Evolutionary conservation across 2,329 filamentous ascomycete genomes (phyloP).

Genomic region (Lanzia echinophila): DNA sequence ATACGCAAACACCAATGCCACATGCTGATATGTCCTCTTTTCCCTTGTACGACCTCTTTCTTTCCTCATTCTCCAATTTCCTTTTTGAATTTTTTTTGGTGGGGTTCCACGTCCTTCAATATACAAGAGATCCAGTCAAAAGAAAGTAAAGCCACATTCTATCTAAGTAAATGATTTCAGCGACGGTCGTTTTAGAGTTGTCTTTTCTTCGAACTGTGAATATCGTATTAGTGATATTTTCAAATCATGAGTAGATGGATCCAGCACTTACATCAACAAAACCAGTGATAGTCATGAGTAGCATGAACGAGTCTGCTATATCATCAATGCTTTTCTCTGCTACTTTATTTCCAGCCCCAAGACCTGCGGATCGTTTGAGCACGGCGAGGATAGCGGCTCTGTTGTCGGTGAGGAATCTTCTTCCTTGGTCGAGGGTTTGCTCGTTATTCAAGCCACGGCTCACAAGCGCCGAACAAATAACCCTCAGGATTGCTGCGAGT

Average conservation of each 20-base stretch:
- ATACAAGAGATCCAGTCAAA: slow-evolving; percentile 7
- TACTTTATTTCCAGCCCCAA: slow-evolving; percentile 47
- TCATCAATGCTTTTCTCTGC: slow-evolving; percentile 61
- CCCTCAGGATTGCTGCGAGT: slow-evolving; percentile 70
- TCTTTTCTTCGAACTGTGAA: slow-evolving; percentile 36
- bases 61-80: neutral
- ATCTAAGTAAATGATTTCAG: slow-evolving; percentile 23
- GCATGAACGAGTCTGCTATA: slow-evolving; percentile 76
- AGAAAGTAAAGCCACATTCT: neutral
- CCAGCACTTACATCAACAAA: slow-evolving; percentile 70
- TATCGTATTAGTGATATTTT: slow-evolving; percentile 4
- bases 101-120: neutral
- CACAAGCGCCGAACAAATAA: slow-evolving; percentile 76
- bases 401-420: slow-evolving; percentile 75
- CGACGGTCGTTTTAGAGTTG: slow-evolving; percentile 18
- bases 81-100: neutral
- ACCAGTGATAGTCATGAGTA: slow-evolving; percentile 73
- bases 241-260: neutral
- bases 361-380: slow-evolving; percentile 81
- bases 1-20: neutral
- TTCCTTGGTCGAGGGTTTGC: slow-evolving; percentile 63
- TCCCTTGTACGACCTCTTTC: neutral
- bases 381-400: slow-evolving; percentile 78
- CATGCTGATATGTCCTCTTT: too few species aligned
- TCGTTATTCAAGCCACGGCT: slow-evolving; percentile 76